phyloP scores from a whole-genome alignment of 169 alveolate species.

The Babesia bigemina region DNA sequence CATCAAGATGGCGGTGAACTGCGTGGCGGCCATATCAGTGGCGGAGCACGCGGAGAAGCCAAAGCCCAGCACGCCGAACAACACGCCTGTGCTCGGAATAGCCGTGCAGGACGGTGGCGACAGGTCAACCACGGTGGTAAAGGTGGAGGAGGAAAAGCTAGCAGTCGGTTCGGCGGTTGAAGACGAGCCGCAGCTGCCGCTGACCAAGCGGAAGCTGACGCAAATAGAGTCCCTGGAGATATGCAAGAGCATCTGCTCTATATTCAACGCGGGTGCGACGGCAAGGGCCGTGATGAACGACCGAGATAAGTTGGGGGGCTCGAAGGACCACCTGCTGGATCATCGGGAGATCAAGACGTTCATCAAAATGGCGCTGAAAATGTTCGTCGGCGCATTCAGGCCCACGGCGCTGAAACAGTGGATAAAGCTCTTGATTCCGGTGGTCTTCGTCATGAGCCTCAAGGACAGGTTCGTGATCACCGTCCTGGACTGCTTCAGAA shows the following conservation, averaged over 20 bases:
- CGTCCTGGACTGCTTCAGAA: conserved; percentile 20
- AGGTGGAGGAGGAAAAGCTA: background rate
- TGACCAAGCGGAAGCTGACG: conserved; percentile 19
- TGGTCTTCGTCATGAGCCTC: conserved; percentile 24
- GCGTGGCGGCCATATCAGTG: background rate
- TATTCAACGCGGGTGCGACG: conserved; percentile 17
- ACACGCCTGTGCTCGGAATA: background rate
- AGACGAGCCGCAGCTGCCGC: conserved; percentile 13
- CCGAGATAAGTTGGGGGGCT: background rate
- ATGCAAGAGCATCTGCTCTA: conserved; percentile 34
- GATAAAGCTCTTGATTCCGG: conserved; percentile 22
- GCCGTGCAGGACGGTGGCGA: background rate
- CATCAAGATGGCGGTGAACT: conserved; percentile 9
- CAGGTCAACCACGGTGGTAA: background rate
- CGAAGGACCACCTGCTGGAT: conserved; percentile 8
- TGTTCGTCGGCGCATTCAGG: conserved; percentile 11
- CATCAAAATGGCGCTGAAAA: background rate
- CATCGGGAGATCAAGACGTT: conserved; percentile 8
- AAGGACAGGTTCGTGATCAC: background rate
- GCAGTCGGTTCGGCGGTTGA: background rate
- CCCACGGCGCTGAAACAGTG: conserved; percentile 23
- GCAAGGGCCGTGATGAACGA: conserved; percentile 8
- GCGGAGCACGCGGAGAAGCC: background rate
- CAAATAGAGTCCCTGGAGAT: conserved; percentile 22
- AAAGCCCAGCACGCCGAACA: background rate